Evolutionary conservation across 495 filamentous ascomycete species (phyloP).

Genomic region (Hyphodiscus hymeniophilus): DNA sequence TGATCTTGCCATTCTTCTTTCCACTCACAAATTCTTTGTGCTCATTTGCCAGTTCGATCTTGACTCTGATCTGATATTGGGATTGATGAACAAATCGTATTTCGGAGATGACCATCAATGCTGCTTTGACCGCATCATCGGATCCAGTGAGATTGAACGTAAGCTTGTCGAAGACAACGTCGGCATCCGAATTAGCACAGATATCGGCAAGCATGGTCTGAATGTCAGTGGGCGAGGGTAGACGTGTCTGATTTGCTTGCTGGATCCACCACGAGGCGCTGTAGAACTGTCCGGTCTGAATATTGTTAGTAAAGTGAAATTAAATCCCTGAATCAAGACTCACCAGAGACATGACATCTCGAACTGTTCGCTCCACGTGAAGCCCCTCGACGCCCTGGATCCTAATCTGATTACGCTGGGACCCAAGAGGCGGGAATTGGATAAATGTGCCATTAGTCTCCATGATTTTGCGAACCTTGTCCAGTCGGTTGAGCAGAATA

Average conservation of each 20-base stretch:
- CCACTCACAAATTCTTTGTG: constrained; percentile 99
- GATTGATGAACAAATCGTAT: constrained; percentile 81
- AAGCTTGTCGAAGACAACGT: constrained; percentile 87
- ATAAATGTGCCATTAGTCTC: constrained; percentile 93
- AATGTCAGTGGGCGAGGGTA: constrained; percentile 68
- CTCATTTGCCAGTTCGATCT: constrained; percentile 97
- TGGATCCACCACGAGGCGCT: constrained; percentile 93
- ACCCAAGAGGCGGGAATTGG: constrained; percentile 77
- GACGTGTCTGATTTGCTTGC: constrained; percentile 60
- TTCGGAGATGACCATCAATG: constrained; percentile 84
- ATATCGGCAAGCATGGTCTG: constrained; percentile 90
- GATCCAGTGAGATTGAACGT: constrained; percentile 91
- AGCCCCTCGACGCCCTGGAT: constrained; percentile 88
- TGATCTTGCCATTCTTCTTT: constrained; percentile 99
- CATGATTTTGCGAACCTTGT: constrained; percentile 96
- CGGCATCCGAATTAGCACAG: constrained; percentile 89
- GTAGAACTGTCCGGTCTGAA: constrained; percentile 91
- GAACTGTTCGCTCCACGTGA: constrained; percentile 86
- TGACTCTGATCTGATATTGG: constrained; percentile 88
- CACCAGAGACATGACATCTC: constrained; percentile 91
- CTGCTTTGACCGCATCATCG: constrained; percentile 90
- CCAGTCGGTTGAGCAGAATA: constrained; percentile 80
- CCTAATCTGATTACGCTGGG: constrained; percentile 68
- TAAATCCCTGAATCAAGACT: constrained; percentile 16
- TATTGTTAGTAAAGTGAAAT: constrained; percentile 24